Conservation (phyloP, 257 asterid genomes). For the Misopates orontium region DNA sequence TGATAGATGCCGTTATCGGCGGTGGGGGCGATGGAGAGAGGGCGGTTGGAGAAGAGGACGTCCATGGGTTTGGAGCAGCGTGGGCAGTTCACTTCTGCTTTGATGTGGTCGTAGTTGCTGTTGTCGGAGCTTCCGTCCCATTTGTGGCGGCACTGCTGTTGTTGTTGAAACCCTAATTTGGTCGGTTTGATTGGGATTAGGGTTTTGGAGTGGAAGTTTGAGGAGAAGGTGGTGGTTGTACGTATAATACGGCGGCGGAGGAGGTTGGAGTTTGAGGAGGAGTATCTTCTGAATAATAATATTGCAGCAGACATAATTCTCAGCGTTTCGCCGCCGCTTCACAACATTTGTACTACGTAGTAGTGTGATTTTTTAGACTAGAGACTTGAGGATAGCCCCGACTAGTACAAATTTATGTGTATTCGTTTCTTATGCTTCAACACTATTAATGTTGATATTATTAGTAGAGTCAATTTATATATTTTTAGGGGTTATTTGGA, state of each 20-base stretch:
- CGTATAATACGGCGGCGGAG: slow-evolving; percentile 34
- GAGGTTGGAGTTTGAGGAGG: slow-evolving; percentile 44
- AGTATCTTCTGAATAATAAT: slow-evolving; percentile 47
- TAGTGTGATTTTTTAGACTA: too few relatives aligned
- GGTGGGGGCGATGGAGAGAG: slow-evolving; percentile 65
- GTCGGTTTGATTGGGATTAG: slow-evolving; percentile 25
- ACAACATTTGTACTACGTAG: slow-evolving; percentile 23
- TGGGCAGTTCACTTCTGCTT: slow-evolving; percentile 79
- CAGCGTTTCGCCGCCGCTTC: slow-evolving; percentile 30
- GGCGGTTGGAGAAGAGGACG: slow-evolving; percentile 76
- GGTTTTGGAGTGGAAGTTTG: slow-evolving; percentile 36
- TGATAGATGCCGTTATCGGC: slow-evolving; percentile 71
- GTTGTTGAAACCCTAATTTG: slow-evolving; percentile 36
- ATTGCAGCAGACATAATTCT: slow-evolving; percentile 48
- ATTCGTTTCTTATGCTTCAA: too few relatives aligned
- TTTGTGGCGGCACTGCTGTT: slow-evolving; percentile 63
- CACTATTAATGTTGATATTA: too few relatives aligned
- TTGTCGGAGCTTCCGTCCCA: slow-evolving; percentile 77
- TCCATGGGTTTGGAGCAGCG: slow-evolving; percentile 73
- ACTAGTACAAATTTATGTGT: too few relatives aligned
- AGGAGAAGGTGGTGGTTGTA: slow-evolving; percentile 28
- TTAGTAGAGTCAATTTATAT: too few relatives aligned
- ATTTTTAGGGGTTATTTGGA: too few relatives aligned
- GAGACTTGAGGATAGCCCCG: too few relatives aligned
- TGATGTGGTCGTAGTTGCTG: slow-evolving; percentile 71